Evolutionary conservation across 1,284 basidiomycete species (phyloP).

Genomic region (Vanrija sp.): DNA sequence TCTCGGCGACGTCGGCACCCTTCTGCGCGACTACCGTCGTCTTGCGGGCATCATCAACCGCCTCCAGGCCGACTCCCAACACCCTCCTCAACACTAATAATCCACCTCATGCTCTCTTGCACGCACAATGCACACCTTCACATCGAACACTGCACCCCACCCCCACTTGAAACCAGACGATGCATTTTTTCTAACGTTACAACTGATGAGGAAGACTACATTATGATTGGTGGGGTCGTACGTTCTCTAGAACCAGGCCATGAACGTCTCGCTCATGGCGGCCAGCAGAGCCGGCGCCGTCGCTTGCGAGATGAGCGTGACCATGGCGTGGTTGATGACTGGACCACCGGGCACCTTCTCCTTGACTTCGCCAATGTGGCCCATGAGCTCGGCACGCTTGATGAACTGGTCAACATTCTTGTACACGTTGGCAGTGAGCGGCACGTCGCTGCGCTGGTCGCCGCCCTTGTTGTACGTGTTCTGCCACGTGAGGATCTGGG

Average conservation of each 20-base stretch:
- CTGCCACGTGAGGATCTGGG: constrained; percentile 42
- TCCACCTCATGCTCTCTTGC: not conserved
- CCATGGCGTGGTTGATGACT: constrained; percentile 75
- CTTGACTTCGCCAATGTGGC: constrained; percentile 56
- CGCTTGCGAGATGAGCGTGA: constrained; percentile 69
- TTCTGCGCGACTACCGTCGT: constrained; percentile 70
- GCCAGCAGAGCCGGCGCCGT: constrained; percentile 54
- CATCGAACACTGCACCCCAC: no score
- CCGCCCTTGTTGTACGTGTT: constrained; percentile 44
- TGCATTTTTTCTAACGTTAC: not conserved
- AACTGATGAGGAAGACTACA: not conserved
- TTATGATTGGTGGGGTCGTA: no score
- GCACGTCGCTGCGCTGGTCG: constrained; percentile 53
- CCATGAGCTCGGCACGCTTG: constrained; percentile 42
- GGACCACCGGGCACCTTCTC: constrained; percentile 59
- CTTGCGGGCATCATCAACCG: constrained; percentile 32
- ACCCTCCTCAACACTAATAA: not conserved
- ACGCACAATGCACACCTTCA: no score
- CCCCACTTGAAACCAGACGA: no score
- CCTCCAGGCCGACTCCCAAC: constrained; percentile 2
- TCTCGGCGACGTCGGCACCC: constrained; percentile 67
- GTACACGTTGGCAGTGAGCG: constrained; percentile 66
- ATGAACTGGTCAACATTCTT: constrained; percentile 76
- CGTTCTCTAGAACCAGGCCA: constrained; percentile 70
- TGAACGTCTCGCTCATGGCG: constrained; percentile 61